Percentiles rank a stretch among this genome's conserved stretches.
Evolutionary conservation across 1,139 yeast genomes (phyloP).

Genomic region (Saccharomycopsis phalli): DNA sequence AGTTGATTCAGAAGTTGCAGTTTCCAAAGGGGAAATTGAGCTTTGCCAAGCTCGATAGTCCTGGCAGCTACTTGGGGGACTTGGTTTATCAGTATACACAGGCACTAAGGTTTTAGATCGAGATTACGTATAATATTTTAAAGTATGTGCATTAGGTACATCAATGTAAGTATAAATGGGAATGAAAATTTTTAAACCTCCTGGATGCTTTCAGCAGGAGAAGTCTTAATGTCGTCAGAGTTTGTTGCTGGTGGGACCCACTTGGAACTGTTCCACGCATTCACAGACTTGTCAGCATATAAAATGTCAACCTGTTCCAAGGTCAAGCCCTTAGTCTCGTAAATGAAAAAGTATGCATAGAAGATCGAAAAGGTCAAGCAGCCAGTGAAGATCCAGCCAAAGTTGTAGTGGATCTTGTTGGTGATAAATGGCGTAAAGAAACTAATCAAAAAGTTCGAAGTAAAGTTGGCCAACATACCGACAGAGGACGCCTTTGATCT

Average conservation of each 20-base stretch:
- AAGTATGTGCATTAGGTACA: neutral
- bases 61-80: constrained; percentile 29
- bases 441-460: constrained; percentile 71
- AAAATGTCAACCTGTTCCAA: constrained; percentile 67
- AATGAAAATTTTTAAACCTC: too few species aligned
- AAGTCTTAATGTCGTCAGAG: too few species aligned
- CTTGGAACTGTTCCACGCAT: constrained; percentile 38
- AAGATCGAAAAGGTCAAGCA: constrained; percentile 51
- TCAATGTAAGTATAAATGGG: too few species aligned
- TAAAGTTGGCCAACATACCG: constrained; percentile 68
- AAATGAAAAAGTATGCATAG: constrained; percentile 59
- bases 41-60: constrained; percentile 28
- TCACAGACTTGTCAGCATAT: constrained; percentile 34
- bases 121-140: too few species aligned
- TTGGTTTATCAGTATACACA: constrained; percentile 40
- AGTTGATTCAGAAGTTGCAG: constrained; percentile 31
- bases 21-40: constrained; percentile 37
- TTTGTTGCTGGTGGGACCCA: constrained; percentile 27
- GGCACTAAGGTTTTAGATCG: constrained; percentile 33
- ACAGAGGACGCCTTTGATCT: constrained; percentile 73
- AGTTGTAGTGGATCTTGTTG: constrained; percentile 43
- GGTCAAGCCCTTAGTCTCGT: constrained; percentile 63
- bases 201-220: neutral
- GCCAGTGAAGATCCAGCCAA: constrained; percentile 71
- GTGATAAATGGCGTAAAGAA: constrained; percentile 72